These are phyloP conservation scores for Blastobotrys muscicola DNA, from an alignment of 805 yeast genomes.

Conservation along the genomic window DNA sequence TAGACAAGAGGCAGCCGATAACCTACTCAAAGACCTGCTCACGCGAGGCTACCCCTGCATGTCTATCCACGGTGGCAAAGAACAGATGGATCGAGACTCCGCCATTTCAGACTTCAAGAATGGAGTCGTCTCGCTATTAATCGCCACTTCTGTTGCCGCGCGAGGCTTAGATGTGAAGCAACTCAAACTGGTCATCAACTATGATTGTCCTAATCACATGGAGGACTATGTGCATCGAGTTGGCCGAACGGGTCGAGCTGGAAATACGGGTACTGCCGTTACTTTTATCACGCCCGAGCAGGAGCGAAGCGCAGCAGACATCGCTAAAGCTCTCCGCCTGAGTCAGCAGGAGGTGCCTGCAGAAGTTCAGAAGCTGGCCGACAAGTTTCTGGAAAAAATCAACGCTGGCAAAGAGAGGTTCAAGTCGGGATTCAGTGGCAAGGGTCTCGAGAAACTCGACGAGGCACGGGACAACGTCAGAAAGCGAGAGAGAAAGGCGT, in stretches of 20 bases:
- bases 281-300: slow-evolving; percentile 61
- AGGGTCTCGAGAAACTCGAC: slow-evolving; percentile 74
- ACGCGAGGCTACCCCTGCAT: slow-evolving; percentile 48
- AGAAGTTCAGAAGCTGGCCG: slow-evolving; percentile 42
- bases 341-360: slow-evolving; percentile 48
- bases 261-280: slow-evolving; percentile 61
- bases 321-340: slow-evolving; percentile 57
- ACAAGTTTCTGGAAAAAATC: slow-evolving; percentile 48
- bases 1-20: slow-evolving; percentile 79
- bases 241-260: slow-evolving; percentile 94
- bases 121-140: slow-evolving; percentile 49
- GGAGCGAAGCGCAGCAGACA: slow-evolving; percentile 54
- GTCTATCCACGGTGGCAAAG: slow-evolving; percentile 87
- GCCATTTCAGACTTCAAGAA: slow-evolving; percentile 62
- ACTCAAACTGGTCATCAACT: slow-evolving; percentile 70
- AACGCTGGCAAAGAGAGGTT: slow-evolving; percentile 56
- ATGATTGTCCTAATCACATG: slow-evolving; percentile 74
- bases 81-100: slow-evolving; percentile 68
- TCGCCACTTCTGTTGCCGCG: slow-evolving; percentile 93
- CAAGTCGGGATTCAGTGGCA: slow-evolving; percentile 80
- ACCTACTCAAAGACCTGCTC: slow-evolving; percentile 44
- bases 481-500: slow-evolving; percentile 40
- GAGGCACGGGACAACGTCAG: slow-evolving; percentile 45
- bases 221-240: slow-evolving; percentile 96
- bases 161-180: slow-evolving; percentile 91